Evolutionary conservation across 345 rosid species (phyloP), one percentile per base, ranked within the genome.

Genomic region (Reutealis trisperma): DNA sequence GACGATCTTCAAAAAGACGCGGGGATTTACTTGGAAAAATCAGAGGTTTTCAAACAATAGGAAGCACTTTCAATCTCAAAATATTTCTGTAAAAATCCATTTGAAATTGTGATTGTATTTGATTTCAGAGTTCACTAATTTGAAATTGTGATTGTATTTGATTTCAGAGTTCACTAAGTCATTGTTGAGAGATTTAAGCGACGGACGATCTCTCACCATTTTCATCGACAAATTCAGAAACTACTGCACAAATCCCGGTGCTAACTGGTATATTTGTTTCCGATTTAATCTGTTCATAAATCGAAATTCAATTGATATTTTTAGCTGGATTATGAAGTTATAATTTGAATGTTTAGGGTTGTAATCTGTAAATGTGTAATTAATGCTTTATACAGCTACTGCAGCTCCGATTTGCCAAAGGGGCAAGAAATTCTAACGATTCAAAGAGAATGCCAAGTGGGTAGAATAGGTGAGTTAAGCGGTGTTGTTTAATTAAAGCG

Each of bases 391-490:
- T 82, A 76, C 87, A 92, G 98, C 67, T 45, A 68, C 64, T 94
- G 97, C 85, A 83, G 89, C 74, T 87, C 83, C 18, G 90, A 88
- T 85, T 81, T 83, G 72, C 83, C 91, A 0, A 84, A 78, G 74
- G 97, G 97, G 54, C 83, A 77, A 72, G 94, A 90, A 70, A 74
- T 87, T 71, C 80, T 94, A 73, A 83, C 88, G 7, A 63, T 94
- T 54, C 80, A 32, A 73, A 88, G 70, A 81, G 88, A 81, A 80
- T 83, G 83, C 24, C 87, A 86, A 62, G 86, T 83, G 8, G 90
- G 82, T 49, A 88, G 97, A 85, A 85, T 94, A 1, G 92, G 98
- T 91, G 74, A 59, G 89, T 82, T 44, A 1, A 10, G 21, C 41
- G 10, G 47, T 44, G 41, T 41, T n/a, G 15, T 61, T 59, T 19